These are phyloP conservation scores for Zarea fungicola DNA, from an alignment of 2,329 filamentous ascomycete species.

Conservation along the genomic window DNA sequence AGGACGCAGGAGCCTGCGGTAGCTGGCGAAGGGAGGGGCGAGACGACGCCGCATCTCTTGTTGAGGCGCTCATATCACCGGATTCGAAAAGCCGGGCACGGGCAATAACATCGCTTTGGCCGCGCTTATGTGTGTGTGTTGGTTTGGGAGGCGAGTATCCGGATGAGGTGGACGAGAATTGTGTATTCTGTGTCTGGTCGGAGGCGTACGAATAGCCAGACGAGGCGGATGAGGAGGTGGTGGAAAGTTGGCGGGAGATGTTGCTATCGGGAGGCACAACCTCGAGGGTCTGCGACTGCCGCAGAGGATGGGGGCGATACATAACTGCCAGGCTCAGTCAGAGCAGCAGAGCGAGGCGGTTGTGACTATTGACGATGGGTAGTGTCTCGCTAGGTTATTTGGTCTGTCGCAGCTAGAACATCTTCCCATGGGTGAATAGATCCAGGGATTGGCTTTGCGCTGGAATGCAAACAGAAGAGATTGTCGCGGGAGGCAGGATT, in stretches of 20 bases:
- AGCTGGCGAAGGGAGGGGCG: constrained; percentile 74
- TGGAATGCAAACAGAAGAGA: constrained; percentile 13
- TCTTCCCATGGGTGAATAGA: constrained; percentile 8
- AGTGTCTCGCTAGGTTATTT: constrained; percentile 15
- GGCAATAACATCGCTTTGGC: constrained; percentile 64
- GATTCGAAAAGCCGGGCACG: constrained; percentile 45
- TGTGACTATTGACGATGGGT: constrained; percentile 39
- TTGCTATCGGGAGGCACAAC: constrained; percentile 31
- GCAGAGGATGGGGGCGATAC: constrained; percentile 52
- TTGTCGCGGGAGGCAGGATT: constrained; percentile 3
- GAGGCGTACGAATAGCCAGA: constrained; percentile 60
- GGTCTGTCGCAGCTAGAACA: constrained; percentile 15
- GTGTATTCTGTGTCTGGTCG: constrained; percentile 51
- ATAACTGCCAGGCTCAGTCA: constrained; percentile 6
- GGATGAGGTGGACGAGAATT: constrained; percentile 68
- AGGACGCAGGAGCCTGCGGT: constrained; percentile 55
- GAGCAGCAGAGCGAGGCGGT: neutral
- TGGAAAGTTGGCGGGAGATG: constrained; percentile 61
- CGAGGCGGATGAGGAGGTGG: constrained; percentile 65
- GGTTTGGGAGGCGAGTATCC: constrained; percentile 38
- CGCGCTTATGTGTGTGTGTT: constrained; percentile 58
- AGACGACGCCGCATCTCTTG: constrained; percentile 53
- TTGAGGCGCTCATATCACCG: constrained; percentile 38
- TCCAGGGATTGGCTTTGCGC: constrained; percentile 3
- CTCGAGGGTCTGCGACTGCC: constrained; percentile 51